Evolutionary conservation across 2,329 filamentous ascomycete species (phyloP).

Genomic region (Cladophialophora chaetospira): DNA sequence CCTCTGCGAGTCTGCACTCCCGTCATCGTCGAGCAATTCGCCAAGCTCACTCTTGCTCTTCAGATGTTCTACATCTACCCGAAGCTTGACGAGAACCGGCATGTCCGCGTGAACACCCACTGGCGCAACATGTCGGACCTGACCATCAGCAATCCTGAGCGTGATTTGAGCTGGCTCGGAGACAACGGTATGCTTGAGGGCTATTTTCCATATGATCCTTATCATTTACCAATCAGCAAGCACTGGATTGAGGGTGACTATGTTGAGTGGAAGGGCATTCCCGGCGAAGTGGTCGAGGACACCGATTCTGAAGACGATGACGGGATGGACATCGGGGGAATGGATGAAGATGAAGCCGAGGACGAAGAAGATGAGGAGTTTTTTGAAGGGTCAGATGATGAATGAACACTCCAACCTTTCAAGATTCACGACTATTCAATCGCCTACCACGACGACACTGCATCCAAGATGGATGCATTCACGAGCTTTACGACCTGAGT

Average conservation of each 20-base stretch:
- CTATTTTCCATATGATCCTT: constrained; percentile 97
- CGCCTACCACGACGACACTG: background rate
- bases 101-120: constrained; percentile 57
- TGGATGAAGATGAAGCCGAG: constrained; percentile 46
- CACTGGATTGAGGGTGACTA: constrained; percentile 87
- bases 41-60: constrained; percentile 80
- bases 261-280: constrained; percentile 74
- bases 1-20: constrained; percentile 93
- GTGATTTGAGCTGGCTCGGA: constrained; percentile 61
- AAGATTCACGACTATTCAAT: background rate
- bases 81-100: constrained; percentile 88
- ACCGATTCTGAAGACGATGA: constrained; percentile 56
- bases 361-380: constrained; percentile 43
- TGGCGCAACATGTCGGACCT: constrained; percentile 40
- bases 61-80: constrained; percentile 87
- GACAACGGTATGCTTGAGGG: constrained; percentile 85
- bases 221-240: constrained; percentile 83
- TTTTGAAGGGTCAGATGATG: constrained; percentile 31
- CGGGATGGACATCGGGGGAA: constrained; percentile 34
- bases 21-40: constrained; percentile 87
- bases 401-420: constrained; percentile 1
- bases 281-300: constrained; percentile 64
- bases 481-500: background rate
- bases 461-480: background rate
- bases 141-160: constrained; percentile 49